phyloP scores from a whole-genome alignment of 305 asterid genomes.

The Ajuga reptans region DNA sequence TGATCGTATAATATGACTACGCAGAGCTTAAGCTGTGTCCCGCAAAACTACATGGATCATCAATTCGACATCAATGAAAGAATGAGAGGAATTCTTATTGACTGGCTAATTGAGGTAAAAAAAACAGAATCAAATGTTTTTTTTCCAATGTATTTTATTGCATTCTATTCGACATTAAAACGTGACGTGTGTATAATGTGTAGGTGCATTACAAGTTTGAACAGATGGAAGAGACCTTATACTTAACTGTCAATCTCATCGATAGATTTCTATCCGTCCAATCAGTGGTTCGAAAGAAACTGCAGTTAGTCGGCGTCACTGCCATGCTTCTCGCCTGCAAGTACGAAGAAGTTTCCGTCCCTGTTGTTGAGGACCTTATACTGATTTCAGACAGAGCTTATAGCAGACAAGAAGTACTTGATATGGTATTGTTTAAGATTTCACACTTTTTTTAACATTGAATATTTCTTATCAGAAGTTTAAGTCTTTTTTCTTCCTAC shows the following conservation, averaged over 20 bases:
- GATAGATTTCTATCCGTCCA: conserved; percentile 53
- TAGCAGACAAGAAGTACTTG: conserved; percentile 52
- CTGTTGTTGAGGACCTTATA: conserved; percentile 66
- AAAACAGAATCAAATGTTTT: neutral
- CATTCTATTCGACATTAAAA: neutral
- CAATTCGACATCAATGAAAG: conserved; percentile 31
- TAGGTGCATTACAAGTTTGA: conserved; percentile 83
- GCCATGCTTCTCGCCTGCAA: conserved; percentile 77
- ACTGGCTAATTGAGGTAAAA: conserved; percentile 35
- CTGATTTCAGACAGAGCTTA: conserved; percentile 66
- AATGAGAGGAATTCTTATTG: conserved; percentile 35
- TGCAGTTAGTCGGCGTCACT: conserved; percentile 72
- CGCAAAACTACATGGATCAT: conserved; percentile 25
- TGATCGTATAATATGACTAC: conserved; percentile 12
- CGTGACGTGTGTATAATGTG: neutral
- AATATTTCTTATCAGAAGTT: neutral
- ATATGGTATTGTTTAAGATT: conserved; percentile 41
- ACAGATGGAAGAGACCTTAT: conserved; percentile 68
- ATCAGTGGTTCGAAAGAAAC: conserved; percentile 47
- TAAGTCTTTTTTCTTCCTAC: neutral
- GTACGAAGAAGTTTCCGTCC: conserved; percentile 76
- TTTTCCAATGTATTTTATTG: too few species aligned
- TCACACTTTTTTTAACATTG: too few species aligned
- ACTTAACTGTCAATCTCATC: conserved; percentile 55
- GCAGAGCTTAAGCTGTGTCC: conserved; percentile 35